Base-by-base conservation (phyloP, 108 stramenopile genomes). In the Fistulifera pelliculosa region DNA sequence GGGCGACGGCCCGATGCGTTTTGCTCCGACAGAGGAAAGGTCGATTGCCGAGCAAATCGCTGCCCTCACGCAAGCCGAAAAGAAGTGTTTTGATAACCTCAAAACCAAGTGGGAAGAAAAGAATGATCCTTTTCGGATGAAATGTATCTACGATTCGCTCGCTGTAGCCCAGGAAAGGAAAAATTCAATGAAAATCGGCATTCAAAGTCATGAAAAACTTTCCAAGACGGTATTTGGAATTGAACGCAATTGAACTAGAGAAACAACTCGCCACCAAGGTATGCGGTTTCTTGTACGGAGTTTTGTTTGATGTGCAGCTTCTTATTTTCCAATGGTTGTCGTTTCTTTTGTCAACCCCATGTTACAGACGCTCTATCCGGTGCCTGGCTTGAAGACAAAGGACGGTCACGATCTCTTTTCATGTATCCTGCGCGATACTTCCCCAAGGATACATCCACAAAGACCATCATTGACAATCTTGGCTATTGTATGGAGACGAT, bases 181-280 rank as follows among this genome's bases (percentile, higher is more conserved):
- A 64, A 64, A 38, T 66, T 68, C 49, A 41, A 64, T 18, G 41
- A 48, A 27, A 56, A 65, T 39, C 58, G 22, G 51, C 73, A 13
- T 66, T 54, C 53, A 75, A 66, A 52, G 64, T 58, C 27, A 75
- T 75, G 74, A 75, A 75, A 44, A 50, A 47, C 23, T 75, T 66
- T 56, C 61, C 66, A 54, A 35, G 27, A 11, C 60, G 65, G 6
- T 75, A 70, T 65, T 27, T 62, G 24, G 56, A 16, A 16, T 41
- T 75, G 25, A 55, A 49, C 6, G 66, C 61, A 11, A 22, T 26
- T 26, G 43, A 15, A 1, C 21, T 75, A 49, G 69, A 69, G 27
- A 27, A 38, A 22, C 68, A 69, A 44, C 39, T 67, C 4, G 27
- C 38, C 35, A 60, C 40, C 35, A 56, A 64, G 51, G 56, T 59